Evolutionary conservation across 2,329 filamentous ascomycete genomes (phyloP).

Genomic region (Neobulgaria alba): DNA sequence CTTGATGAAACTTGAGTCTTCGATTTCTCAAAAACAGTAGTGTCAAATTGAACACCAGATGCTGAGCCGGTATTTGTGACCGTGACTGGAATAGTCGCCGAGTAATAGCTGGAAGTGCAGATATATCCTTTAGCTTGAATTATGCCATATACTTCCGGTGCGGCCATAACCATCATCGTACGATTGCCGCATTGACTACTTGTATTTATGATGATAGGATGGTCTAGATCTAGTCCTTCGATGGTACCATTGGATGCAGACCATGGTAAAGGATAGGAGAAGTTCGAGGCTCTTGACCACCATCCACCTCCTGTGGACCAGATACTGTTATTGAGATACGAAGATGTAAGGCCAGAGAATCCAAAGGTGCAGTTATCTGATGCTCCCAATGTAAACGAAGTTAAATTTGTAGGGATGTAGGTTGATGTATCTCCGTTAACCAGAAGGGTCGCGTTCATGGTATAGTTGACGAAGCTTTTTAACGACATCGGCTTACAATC

Average conservation of each 20-base stretch:
- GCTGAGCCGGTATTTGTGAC: constrained; percentile 3
- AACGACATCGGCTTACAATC: constrained; percentile 10
- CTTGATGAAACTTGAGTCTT: constrained; percentile 1
- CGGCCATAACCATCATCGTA: constrained; percentile 8
- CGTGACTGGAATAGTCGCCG: constrained; percentile 8
- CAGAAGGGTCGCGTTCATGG: constrained; percentile 1
- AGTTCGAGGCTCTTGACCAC: constrained; percentile 8
- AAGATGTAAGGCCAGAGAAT: constrained; percentile 1
- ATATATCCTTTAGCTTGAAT: constrained; percentile 9
- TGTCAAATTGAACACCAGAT: constrained; percentile 9
- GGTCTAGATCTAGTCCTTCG: background rate
- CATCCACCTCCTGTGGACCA: constrained; percentile 5
- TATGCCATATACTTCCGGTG: constrained; percentile 4
- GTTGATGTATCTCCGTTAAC: background rate
- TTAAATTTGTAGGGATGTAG: constrained; percentile 1
- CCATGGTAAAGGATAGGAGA: constrained; percentile 5
- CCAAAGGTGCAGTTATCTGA: constrained; percentile 11
- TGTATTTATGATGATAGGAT: constrained; percentile 4
- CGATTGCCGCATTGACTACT: constrained; percentile 9
- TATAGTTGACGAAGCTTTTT: constrained; percentile 6
- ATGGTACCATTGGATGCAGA: constrained; percentile 2
- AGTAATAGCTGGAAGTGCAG: constrained; percentile 10
- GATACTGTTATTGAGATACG: background rate
- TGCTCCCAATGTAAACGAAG: constrained; percentile 10
- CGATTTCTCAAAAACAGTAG: constrained; percentile 1